Base-by-base conservation (phyloP, 371 early-diverging fungal genomes). In the Actinomortierella ambigua region DNA sequence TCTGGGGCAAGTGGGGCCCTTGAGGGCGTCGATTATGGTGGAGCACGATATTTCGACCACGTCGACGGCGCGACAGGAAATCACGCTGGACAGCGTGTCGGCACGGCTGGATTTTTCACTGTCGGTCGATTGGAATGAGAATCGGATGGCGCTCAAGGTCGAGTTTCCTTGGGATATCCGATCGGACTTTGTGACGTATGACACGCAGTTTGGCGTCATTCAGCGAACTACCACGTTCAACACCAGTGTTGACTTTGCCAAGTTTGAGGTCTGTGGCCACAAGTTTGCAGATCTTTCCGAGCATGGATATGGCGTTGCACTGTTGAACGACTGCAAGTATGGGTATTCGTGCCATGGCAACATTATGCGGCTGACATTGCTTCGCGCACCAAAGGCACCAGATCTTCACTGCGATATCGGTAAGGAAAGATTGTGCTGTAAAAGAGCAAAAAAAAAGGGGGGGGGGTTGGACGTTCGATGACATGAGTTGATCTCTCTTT, bases 211-310 rank as follows among this genome's bases (percentile, higher is more conserved):
- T 79, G 98, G 99, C 15, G 87, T 86, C 26, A 81, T 97, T 17
- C 89, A 91, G 75, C 83, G 99, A 29, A 95, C 98, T 1, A 97
- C 94, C 1, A 96, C 96, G 50, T 94, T 86, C 82, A 98, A 98
- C 77, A 95, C 93, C 1, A 88, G 90, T 17, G 91, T 93, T 82
- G 98, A 97, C 65, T 81, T 93, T 62, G 97, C 98, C 17, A 90
- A 91, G 55, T 98, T 98, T 70, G 97, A 97, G 78, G 96, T 96
- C 1, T 97, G 96, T 76, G 96, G 91, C 0, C 99, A 98, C 84
- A 95, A 93, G 68, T 98, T 92, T 79, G 96, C 91, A 11, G 98
- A 98, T 64, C 80, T 95, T 15, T 94, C 94, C 0, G 98, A 98
- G 64, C 88, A 83, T 50, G 96, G 94, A 2, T 97, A 92, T 73